Conservation (phyloP, 176 grass and related monocot species). For the Carex parvula region DNA sequence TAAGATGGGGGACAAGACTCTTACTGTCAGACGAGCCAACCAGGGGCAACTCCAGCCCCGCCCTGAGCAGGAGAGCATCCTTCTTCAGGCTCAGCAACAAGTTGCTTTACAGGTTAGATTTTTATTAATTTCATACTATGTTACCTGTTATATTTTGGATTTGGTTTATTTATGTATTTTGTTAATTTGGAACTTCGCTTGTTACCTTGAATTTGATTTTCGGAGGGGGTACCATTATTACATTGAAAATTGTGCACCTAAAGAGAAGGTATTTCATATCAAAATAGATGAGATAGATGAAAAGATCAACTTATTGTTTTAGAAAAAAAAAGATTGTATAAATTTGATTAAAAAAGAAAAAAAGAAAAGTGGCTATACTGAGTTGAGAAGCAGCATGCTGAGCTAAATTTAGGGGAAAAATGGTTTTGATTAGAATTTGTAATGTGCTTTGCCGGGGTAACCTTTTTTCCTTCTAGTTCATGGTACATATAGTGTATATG, state of each 20-base stretch:
- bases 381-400: not conserved
- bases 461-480: too few relatives aligned
- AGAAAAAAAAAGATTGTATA: too few relatives aligned
- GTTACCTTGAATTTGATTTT: not conserved
- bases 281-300: not conserved
- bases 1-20: constrained; percentile 99
- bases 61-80: constrained; percentile 79
- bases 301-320: too few relatives aligned
- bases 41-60: constrained; percentile 82
- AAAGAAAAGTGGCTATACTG: too few relatives aligned
- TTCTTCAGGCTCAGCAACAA: constrained; percentile 88
- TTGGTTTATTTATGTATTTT: constrained; percentile 5
- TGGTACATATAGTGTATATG: not conserved
- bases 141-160: not conserved
- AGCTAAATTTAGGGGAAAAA: not conserved
- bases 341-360: not conserved
- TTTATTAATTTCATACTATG: not conserved
- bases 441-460: too few relatives aligned
- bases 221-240: not conserved
- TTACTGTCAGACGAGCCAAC: constrained; percentile 90
- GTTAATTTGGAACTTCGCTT: constrained; percentile 14
- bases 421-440: not conserved
- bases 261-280: not conserved
- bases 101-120: constrained; percentile 74
- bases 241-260: not conserved